phyloP scores from a whole-genome alignment of 2,329 filamentous ascomycete species.

The Talaromyces pinophilus region DNA sequence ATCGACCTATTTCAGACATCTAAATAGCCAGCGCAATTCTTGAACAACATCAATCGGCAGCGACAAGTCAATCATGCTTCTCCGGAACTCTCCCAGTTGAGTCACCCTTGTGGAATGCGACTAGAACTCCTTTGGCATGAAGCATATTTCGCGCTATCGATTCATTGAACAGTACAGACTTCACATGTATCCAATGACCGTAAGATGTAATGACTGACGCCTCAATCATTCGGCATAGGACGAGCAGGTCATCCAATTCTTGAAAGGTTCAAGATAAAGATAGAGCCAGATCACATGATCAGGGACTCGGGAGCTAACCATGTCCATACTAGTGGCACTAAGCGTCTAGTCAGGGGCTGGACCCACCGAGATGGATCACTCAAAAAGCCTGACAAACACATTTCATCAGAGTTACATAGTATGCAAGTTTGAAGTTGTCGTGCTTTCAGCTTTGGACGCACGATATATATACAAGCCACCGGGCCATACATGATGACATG shows the following conservation, averaged over 20 bases:
- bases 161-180: background rate
- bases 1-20: background rate
- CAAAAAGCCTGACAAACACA: background rate
- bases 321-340: background rate
- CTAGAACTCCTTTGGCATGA: background rate
- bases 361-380: slow-evolving; percentile 5
- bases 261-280: background rate
- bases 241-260: background rate
- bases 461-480: background rate
- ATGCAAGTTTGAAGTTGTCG: background rate
- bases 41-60: background rate
- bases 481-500: background rate
- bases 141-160: background rate
- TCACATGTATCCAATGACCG: background rate
- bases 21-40: background rate
- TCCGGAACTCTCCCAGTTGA: background rate
- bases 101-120: slow-evolving; percentile 3
- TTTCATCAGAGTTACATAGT: background rate
- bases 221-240: background rate
- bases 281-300: background rate
- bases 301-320: background rate
- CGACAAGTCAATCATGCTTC: background rate
- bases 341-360: slow-evolving; percentile 18
- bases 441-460: background rate
- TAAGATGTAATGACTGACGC: background rate